Evolutionary conservation across 225 moss, liverwort and hornwort genomes (phyloP), one percentile per base, ranked within the genome.

Genomic region (Polytrichum formosum): DNA sequence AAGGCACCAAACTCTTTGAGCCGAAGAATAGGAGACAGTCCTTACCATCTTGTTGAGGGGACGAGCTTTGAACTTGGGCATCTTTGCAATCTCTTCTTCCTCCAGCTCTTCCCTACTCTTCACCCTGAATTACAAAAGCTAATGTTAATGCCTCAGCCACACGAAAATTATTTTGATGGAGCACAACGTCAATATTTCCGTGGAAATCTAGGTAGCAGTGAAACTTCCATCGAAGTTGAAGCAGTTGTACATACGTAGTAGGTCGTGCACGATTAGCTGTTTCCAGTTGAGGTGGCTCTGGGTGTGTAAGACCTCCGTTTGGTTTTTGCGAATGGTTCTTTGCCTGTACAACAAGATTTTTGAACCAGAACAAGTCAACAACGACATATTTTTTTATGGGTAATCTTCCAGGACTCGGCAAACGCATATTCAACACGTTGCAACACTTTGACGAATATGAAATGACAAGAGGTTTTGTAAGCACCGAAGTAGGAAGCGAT

Each of bases 41-140:
- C 82, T 74, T 75, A 89, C 89, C 74, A 71, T 77, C 70, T 81
- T 81, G 27, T 90, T 86, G 18, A 90, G 29, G n/a, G 89, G 89
- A 20, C 79, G 86, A 6, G 89, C 83, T 74, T 90, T 90, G 75
- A 90, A 90, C 69, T 74, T 86, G 4, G 89, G 89, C 18, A 81
- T 28, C 70, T 82, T 83, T 21, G 86, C 79, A 26, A 90, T 81
- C 62, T 86, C 83, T 63, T 90, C 89, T 2, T 75, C 53, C 70
- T 90, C 89, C 76, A 75, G 54, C 31, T 86, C 79, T 56, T 86
- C 83, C n/a, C 75, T 77, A 56, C 77, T 83, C 70, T 90, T 90
- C 4, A 82, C 73, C 21, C 89, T 89, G 88, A 46, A 46, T 13
- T 2, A 46, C 58, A 58, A 58, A 58, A 20, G 6, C 21, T 58